phyloP scores from a whole-genome alignment of 768 basidiomycete genomes.

The Krasilnikovozyma curviuscula region DNA sequence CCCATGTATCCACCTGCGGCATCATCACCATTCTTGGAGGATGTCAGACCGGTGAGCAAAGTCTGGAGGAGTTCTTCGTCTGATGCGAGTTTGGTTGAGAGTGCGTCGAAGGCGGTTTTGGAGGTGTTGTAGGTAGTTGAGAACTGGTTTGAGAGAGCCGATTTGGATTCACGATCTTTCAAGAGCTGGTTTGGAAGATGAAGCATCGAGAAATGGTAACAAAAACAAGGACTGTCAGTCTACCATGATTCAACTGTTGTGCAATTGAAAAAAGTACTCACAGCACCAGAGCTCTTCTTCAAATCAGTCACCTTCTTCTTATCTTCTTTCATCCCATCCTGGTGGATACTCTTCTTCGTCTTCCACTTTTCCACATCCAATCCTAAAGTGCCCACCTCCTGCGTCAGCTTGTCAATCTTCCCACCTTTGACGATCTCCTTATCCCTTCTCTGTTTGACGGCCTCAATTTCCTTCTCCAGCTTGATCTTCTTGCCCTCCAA shows the following conservation, averaged over 20 bases:
- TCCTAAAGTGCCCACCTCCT: slow-evolving; percentile 54
- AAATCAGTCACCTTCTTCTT: slow-evolving; percentile 38
- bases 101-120: slow-evolving; percentile 47
- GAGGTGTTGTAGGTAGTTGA: slow-evolving; percentile 39
- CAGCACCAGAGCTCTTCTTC: slow-evolving; percentile 42
- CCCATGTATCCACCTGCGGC: slow-evolving; percentile 84
- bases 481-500: slow-evolving; percentile 1
- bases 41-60: slow-evolving; percentile 65
- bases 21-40: slow-evolving; percentile 44
- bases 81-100: slow-evolving; percentile 43
- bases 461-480: slow-evolving; percentile 24
- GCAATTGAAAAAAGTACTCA: slow-evolving; percentile 29
- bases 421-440: slow-evolving; percentile 80
- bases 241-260: too few relatives aligned
- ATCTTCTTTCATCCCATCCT: slow-evolving; percentile 58
- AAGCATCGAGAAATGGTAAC: background rate
- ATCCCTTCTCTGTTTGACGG: slow-evolving; percentile 57
- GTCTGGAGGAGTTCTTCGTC: slow-evolving; percentile 89
- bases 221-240: too few relatives aligned
- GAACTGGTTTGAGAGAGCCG: too few relatives aligned
- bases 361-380: slow-evolving; percentile 61
- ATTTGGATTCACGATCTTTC: too few relatives aligned
- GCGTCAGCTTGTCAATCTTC: slow-evolving; percentile 67
- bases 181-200: slow-evolving; percentile 8
- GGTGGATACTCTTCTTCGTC: slow-evolving; percentile 70